These are phyloP conservation scores for Solanum dulcamara DNA, from an alignment of 257 asterid genomes.

Conservation along the genomic window DNA sequence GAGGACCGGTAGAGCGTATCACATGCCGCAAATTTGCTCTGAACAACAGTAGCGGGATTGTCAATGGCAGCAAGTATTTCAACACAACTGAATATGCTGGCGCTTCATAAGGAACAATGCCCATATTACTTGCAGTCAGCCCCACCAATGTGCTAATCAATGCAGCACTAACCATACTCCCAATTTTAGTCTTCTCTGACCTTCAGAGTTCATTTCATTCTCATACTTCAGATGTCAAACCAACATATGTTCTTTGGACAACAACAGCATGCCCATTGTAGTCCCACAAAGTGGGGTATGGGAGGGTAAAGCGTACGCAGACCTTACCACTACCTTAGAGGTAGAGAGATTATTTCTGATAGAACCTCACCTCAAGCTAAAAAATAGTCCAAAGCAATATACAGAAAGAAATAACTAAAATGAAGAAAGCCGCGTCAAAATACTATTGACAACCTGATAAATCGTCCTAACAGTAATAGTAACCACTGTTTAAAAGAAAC, in stretches of 20 bases:
- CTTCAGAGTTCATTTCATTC: slow-evolving; percentile 20
- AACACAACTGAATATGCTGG: slow-evolving; percentile 56
- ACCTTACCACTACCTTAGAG: background rate
- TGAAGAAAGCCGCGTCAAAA: background rate
- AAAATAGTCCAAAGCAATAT: background rate
- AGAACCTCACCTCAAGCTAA: background rate
- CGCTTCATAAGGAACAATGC: slow-evolving; percentile 67
- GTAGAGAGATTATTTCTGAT: background rate
- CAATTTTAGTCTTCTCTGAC: slow-evolving; percentile 83
- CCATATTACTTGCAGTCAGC: slow-evolving; percentile 70
- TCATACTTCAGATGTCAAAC: slow-evolving; percentile 3
- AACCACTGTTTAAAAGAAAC: background rate
- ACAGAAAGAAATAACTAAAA: background rate
- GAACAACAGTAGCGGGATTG: slow-evolving; percentile 64
- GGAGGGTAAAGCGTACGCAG: background rate
- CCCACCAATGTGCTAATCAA: slow-evolving; percentile 63
- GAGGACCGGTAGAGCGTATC: slow-evolving; percentile 48
- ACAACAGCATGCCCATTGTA: background rate
- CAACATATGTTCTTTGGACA: background rate
- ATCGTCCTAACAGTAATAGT: background rate
- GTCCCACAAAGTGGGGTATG: background rate
- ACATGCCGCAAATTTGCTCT: slow-evolving; percentile 64
- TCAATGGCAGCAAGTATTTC: slow-evolving; percentile 62
- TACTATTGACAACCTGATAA: background rate
- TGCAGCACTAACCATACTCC: slow-evolving; percentile 83